Conservation (phyloP, 148 eudicot genomes). For the Hydrangea macrophylla region DNA sequence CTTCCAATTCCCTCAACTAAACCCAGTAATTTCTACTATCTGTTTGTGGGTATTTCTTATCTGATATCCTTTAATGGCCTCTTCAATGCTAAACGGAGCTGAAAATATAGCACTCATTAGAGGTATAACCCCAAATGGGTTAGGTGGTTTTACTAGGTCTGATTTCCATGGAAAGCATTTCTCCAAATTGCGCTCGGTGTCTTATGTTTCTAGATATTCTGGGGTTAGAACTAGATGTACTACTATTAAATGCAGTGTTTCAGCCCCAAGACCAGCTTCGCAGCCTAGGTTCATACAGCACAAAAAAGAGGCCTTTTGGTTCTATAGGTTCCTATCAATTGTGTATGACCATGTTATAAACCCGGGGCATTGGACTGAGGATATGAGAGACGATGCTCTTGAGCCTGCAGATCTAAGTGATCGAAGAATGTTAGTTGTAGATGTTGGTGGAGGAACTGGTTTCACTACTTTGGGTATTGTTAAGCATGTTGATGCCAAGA, state of each 20-base stretch:
- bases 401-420: slow-evolving; percentile 73
- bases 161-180: slow-evolving; percentile 34
- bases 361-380: slow-evolving; percentile 88
- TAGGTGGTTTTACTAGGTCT: slow-evolving; percentile 39
- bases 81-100: slow-evolving; percentile 58
- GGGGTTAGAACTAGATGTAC: slow-evolving; percentile 23
- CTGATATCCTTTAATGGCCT: slow-evolving; percentile 46
- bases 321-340: slow-evolving; percentile 76
- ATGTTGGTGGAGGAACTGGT: slow-evolving; percentile 96
- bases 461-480: slow-evolving; percentile 83
- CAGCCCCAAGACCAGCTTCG: slow-evolving; percentile 74
- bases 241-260: slow-evolving; percentile 52
- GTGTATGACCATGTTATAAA: slow-evolving; percentile 74
- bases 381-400: slow-evolving; percentile 86
- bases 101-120: slow-evolving; percentile 39
- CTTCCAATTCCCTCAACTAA: not conserved
- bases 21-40: slow-evolving; percentile 6
- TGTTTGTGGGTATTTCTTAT: slow-evolving; percentile 20
- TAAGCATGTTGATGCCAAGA: slow-evolving; percentile 84
- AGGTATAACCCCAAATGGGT: slow-evolving; percentile 33
- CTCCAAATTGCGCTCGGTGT: slow-evolving; percentile 28
- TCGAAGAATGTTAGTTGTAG: slow-evolving; percentile 60
- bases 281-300: slow-evolving; percentile 93
- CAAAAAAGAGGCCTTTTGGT: slow-evolving; percentile 94
- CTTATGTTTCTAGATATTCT: slow-evolving; percentile 23